Base-by-base conservation (phyloP, 768 basidiomycete genomes). In the Cystobasidium tubakii region DNA sequence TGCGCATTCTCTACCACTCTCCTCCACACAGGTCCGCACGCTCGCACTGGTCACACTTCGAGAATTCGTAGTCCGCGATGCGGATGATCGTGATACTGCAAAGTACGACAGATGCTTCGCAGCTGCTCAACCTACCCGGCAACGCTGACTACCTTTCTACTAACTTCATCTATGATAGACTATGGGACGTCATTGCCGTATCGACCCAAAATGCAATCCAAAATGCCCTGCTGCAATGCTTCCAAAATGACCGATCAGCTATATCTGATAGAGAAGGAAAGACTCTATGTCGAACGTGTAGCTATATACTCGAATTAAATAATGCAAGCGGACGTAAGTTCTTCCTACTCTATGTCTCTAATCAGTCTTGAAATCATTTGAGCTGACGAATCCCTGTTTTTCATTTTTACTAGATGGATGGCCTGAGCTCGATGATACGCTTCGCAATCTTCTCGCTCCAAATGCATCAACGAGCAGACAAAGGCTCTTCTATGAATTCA, bases 131-230 rank as follows among this genome's bases (percentile, higher is more conserved):
- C n/a, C n/a, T n/a, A n/a, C n/a, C n/a, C n/a, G n/a, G n/a, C n/a
- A n/a, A n/a, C n/a, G n/a, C n/a, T n/a, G n/a, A n/a, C n/a, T n/a
- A 50, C 19, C 10, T 33, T 34, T 4, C 21, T 1, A 4, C 36
- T 10, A 12, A 7, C n/a, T 2, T 43, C 39, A 65, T 65, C 44
- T 12, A 33, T n/a, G 62, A 33, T 54, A 71, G 69, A 31, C 50
- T 71, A 31, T 71, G 69, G 69, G 69, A 71, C 33, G 54, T 39
- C 33, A n/a, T 71, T 12, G 33, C 69, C n/a, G 69, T 71, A 12
- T 46, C 69, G 15, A 71, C 69, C 6, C 50, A 57, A 27, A 34
- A 71, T 54, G 33, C 29, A 36, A 29, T 62, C 29, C 69, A 71
- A 31, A 60, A 36, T 7, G 10, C 25, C 13, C 55, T 71, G 4